Evolutionary conservation across 2,329 filamentous ascomycete genomes (phyloP).

Genomic region (Tothia fuscella): DNA sequence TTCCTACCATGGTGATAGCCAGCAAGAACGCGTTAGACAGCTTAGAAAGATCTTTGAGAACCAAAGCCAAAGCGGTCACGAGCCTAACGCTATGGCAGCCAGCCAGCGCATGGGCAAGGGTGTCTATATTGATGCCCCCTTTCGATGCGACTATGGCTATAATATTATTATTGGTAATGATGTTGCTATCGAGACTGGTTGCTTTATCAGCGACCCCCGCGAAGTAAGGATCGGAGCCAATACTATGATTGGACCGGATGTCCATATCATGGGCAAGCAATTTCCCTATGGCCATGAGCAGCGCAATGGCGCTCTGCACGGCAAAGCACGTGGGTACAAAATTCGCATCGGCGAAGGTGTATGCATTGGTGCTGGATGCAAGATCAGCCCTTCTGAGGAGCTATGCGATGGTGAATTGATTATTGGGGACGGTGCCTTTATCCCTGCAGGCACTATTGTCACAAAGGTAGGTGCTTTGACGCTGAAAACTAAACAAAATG

Average conservation of each 20-base stretch:
- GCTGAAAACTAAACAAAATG: too few relatives aligned
- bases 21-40: conserved; percentile 54
- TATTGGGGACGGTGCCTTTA: conserved; percentile 9
- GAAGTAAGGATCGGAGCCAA: conserved; percentile 70
- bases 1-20: conserved; percentile 56
- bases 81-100: too few relatives aligned
- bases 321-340: conserved; percentile 8
- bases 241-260: conserved; percentile 60
- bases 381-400: conserved; percentile 4
- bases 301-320: conserved; percentile 33
- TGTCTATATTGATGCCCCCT: conserved; percentile 73
- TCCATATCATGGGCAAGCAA: conserved; percentile 60
- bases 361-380: conserved; percentile 9
- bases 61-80: background rate
- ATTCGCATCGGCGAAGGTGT: conserved; percentile 10
- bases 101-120: conserved; percentile 61
- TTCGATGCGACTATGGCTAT: conserved; percentile 90
- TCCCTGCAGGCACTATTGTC: conserved; percentile 9
- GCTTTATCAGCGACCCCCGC: conserved; percentile 77
- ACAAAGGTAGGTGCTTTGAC: conserved; percentile 9
- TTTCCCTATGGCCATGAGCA: conserved; percentile 48
- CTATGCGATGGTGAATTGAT: conserved; percentile 1
- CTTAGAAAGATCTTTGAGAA: conserved; percentile 35
- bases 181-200: conserved; percentile 71
- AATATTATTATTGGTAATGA: conserved; percentile 83